Conservation (phyloP, 2,329 filamentous ascomycete species). For the Arthroderma sp. region DNA sequence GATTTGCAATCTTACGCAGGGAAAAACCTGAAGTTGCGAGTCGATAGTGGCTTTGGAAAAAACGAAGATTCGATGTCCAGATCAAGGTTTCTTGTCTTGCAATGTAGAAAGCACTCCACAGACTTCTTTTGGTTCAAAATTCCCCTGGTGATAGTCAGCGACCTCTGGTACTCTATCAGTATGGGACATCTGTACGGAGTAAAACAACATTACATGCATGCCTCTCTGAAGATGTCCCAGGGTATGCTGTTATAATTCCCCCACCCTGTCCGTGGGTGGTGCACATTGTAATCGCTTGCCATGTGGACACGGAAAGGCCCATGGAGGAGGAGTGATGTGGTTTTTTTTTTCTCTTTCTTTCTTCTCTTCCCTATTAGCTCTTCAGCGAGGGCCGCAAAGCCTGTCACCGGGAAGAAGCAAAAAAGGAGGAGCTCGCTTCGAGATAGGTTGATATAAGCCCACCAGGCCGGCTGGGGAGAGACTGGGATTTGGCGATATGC, state of each 20-base stretch:
- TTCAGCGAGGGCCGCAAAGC: not conserved
- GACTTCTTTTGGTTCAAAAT: not conserved
- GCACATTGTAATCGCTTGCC: not conserved
- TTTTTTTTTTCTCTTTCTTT: not conserved
- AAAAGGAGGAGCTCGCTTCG: not conserved
- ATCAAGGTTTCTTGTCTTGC: constrained; percentile 1
- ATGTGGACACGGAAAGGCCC: not conserved
- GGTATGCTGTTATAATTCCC: not conserved
- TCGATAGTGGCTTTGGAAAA: not conserved
- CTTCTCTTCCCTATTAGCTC: not conserved
- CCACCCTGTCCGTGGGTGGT: not conserved
- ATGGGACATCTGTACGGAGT: not conserved
- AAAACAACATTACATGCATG: not conserved
- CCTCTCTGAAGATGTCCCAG: not conserved
- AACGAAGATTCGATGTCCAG: constrained; percentile 1
- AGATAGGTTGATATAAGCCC: not conserved
- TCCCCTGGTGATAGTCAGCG: not conserved
- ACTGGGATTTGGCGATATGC: constrained; percentile 1
- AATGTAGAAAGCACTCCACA: not conserved
- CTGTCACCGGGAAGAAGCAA: constrained; percentile 1
- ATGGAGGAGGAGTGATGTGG: not conserved
- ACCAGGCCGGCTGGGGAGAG: not conserved
- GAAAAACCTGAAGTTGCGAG: not conserved
- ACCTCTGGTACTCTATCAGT: not conserved
- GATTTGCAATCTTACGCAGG: not conserved